A percentile compares a stretch with the other conserved stretches of the same genome.
Evolutionary conservation across 371 early-diverging fungal species (phyloP).

Genomic region (Actinomortierella ambigua): DNA sequence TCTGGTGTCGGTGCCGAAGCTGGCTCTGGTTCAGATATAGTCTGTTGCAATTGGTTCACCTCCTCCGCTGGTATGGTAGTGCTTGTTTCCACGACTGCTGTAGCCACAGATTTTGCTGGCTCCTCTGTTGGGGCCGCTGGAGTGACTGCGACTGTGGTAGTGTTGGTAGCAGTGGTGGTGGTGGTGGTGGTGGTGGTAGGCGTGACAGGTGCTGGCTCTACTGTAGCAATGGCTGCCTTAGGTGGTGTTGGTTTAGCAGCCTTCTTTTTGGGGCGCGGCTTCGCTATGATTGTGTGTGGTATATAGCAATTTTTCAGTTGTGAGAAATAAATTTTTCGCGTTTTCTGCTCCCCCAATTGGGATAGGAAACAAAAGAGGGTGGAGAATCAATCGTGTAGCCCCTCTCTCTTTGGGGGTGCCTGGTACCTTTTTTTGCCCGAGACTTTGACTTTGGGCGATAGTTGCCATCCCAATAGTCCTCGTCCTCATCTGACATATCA

Average conservation of each 20-base stretch:
- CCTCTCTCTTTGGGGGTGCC: slow-evolving; percentile 9
- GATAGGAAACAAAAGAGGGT: too few species aligned
- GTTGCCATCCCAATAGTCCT: slow-evolving; percentile 52
- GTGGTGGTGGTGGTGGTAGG: background rate
- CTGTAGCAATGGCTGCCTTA: background rate
- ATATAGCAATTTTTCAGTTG: too few species aligned
- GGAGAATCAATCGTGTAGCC: slow-evolving; percentile 13
- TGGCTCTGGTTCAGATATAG: background rate
- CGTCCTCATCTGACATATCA: slow-evolving; percentile 57
- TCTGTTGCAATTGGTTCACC: background rate
- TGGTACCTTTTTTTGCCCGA: slow-evolving; percentile 5
- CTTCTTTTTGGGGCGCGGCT: too few species aligned
- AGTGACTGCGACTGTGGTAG: slow-evolving; percentile 3
- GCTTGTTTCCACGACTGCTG: background rate
- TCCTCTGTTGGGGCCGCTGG: slow-evolving; percentile 10
- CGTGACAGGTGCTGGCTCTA: background rate
- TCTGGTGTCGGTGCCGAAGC: background rate
- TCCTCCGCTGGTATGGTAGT: background rate
- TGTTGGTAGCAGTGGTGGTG: slow-evolving; percentile 15
- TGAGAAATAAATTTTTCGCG: too few species aligned
- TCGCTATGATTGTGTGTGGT: too few species aligned
- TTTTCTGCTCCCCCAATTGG: too few species aligned
- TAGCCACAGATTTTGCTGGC: background rate
- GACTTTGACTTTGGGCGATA: slow-evolving; percentile 34
- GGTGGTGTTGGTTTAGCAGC: background rate